These are phyloP conservation scores for Breviolum minutum DNA, from an alignment of 73 alveolate species.

Conservation along the genomic window DNA sequence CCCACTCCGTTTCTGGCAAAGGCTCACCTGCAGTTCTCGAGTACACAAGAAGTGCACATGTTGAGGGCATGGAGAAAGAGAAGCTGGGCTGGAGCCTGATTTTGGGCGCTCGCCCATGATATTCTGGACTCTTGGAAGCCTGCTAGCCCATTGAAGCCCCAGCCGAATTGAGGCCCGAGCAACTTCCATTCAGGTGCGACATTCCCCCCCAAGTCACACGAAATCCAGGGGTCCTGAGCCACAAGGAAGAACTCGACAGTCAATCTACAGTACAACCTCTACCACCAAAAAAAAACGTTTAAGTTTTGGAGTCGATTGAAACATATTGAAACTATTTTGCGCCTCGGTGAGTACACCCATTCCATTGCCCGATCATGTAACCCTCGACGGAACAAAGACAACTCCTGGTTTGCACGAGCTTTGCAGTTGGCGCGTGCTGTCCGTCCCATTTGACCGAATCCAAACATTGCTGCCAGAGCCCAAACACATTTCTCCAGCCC, in stretches of 20 bases:
- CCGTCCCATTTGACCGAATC: too few relatives aligned
- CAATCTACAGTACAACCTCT: too few relatives aligned
- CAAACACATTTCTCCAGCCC: too few relatives aligned
- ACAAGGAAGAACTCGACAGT: too few relatives aligned
- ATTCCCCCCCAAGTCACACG: background rate
- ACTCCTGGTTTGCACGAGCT: background rate
- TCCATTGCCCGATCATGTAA: background rate
- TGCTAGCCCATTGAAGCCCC: too few relatives aligned
- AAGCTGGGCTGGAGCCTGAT: background rate
- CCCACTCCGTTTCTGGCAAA: slow-evolving; percentile 52
- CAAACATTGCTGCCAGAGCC: too few relatives aligned
- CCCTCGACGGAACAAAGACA: background rate
- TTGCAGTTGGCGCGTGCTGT: too few relatives aligned
- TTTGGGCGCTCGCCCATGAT: background rate
- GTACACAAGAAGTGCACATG: background rate
- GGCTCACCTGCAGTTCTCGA: slow-evolving; percentile 38
- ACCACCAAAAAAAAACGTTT: too few relatives aligned
- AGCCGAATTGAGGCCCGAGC: background rate
- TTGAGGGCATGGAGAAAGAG: background rate
- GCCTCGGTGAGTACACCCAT: slow-evolving; percentile 25
- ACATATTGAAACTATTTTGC: background rate
- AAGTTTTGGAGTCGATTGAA: too few relatives aligned
- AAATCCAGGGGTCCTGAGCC: slow-evolving; percentile 2
- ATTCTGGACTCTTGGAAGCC: too few relatives aligned
- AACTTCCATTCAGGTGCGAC: background rate